Evolutionary conservation across 805 yeast species (phyloP), one percentile per base, ranked within the genome.

Genomic region (Cyberlindnera samutprakarnensis): DNA sequence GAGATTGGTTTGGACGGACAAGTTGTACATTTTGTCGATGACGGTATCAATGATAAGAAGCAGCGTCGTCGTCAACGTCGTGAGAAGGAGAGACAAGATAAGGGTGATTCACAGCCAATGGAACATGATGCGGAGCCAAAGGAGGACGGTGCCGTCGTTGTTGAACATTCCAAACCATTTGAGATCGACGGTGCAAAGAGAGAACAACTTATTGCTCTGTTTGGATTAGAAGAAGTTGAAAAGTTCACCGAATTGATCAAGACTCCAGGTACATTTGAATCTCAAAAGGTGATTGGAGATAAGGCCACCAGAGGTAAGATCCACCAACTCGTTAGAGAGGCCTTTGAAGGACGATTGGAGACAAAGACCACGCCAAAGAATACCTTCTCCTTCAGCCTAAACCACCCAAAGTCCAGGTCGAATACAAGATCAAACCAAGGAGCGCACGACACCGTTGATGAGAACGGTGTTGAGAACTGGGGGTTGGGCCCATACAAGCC

Each of bases 291-390:
- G 0, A 77, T 82, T 41, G 64, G 66, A 14, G 88, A 78, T 36
- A 92, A 92, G 49, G 66, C 69, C 11, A 62, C 57, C n/a, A 72
- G 99, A 45, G 84, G 94, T 0, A 62, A 69, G 39, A 63, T 92
- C 32, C 99, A 92, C 56, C 79, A 77, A 42, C 60, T 86, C 25
- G 51, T 88, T 25, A 69, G 96, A 44, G 70, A 65, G 34, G 80
- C 83, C 0, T 92, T 86, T 54, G 67, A 75, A 28, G 75, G 81
- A 17, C 75, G 70, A 42, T 58, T 92, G 23, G 97, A 92, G 37
- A 74, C 95, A 5, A 68, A 74, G 28, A 92, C 97, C 0, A 72
- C 88, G 0, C 68, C 69, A 2, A 65, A 64, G 15, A 81, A 85
- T 49, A 68, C 74, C 1, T 78, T 88, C 47, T 68, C 69, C 32